These are phyloP conservation scores for Diaporthe velutina DNA, from an alignment of 2,329 filamentous ascomycete genomes.

Conservation along the genomic window DNA sequence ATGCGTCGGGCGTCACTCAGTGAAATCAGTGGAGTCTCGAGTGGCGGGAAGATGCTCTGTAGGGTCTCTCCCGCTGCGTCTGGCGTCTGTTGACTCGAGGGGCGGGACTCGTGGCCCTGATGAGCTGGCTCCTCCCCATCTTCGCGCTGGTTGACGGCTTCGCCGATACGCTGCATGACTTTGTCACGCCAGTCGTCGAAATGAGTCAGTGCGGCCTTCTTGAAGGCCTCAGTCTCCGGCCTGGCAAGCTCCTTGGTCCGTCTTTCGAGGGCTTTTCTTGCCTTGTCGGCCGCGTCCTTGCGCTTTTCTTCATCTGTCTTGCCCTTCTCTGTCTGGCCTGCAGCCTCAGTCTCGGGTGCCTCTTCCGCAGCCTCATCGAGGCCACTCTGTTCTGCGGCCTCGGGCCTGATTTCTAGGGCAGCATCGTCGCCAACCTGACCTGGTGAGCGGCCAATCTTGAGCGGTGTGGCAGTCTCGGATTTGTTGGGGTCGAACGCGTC, in stretches of 20 bases:
- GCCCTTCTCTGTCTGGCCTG: not conserved
- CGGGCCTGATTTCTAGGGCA: constrained; percentile 1
- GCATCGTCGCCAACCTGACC: constrained; percentile 8
- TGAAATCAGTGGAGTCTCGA: constrained; percentile 67
- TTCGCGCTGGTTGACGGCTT: constrained; percentile 68
- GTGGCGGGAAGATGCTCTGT: constrained; percentile 64
- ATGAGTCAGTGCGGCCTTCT: constrained; percentile 71
- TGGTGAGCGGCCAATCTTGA: constrained; percentile 14
- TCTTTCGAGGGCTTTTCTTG: constrained; percentile 36
- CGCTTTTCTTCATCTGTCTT: constrained; percentile 8
- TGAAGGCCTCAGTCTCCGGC: constrained; percentile 52
- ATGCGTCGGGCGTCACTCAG: constrained; percentile 50
- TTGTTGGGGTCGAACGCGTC: constrained; percentile 40
- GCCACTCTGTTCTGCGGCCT: not conserved
- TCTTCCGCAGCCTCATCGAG: not conserved
- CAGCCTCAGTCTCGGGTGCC: not conserved
- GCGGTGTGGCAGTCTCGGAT: constrained; percentile 19
- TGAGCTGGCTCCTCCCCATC: constrained; percentile 59
- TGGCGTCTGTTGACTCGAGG: constrained; percentile 56
- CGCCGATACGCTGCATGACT: constrained; percentile 77
- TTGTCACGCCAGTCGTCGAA: constrained; percentile 84
- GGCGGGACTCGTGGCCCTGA: constrained; percentile 60
- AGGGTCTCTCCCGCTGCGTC: constrained; percentile 55
- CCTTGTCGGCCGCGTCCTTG: constrained; percentile 14
- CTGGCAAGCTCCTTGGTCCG: constrained; percentile 41